These are phyloP conservation scores for Lecanosticta acicola DNA, from an alignment of 2,329 filamentous ascomycete species.

Conservation along the genomic window DNA sequence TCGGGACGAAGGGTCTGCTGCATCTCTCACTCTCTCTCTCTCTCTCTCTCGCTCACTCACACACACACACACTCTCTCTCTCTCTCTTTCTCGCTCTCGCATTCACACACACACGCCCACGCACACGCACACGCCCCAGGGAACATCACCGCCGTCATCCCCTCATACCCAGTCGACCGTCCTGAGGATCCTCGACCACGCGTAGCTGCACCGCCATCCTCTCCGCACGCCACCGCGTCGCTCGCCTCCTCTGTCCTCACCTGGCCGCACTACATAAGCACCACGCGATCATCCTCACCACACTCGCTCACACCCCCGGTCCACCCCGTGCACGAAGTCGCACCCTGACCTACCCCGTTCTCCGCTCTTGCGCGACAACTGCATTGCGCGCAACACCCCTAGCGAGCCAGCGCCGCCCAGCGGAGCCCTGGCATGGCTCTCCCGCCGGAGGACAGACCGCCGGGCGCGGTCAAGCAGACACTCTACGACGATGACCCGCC, in stretches of 20 bases:
- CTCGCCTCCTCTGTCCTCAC: background rate
- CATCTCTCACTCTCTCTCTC: too few relatives aligned
- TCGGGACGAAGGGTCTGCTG: background rate
- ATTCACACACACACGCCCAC: too few relatives aligned
- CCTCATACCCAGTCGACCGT: too few relatives aligned
- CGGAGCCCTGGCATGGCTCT: conserved; percentile 26
- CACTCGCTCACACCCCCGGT: background rate
- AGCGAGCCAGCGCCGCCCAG: conserved; percentile 12
- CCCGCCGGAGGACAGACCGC: conserved; percentile 26
- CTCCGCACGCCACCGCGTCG: background rate
- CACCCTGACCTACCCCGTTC: background rate
- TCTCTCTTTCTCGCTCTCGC: too few relatives aligned
- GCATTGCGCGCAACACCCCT: conserved; percentile 14
- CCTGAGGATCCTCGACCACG: too few relatives aligned
- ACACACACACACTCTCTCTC: too few relatives aligned
- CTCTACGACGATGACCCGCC: conserved; percentile 16
- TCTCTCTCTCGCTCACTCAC: background rate
- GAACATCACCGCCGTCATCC: too few relatives aligned
- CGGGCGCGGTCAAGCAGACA: conserved; percentile 21
- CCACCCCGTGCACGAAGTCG: background rate
- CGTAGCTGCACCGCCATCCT: too few relatives aligned
- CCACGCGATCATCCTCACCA: background rate
- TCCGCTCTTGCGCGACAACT: conserved; percentile 1
- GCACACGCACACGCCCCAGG: too few relatives aligned
- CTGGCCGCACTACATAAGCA: background rate